Percentiles rank a stretch among this genome's conserved stretches.
These are phyloP conservation scores for Mollisiaceae sp. DNA, from an alignment of 2,329 filamentous ascomycete species.

Conservation along the genomic window DNA sequence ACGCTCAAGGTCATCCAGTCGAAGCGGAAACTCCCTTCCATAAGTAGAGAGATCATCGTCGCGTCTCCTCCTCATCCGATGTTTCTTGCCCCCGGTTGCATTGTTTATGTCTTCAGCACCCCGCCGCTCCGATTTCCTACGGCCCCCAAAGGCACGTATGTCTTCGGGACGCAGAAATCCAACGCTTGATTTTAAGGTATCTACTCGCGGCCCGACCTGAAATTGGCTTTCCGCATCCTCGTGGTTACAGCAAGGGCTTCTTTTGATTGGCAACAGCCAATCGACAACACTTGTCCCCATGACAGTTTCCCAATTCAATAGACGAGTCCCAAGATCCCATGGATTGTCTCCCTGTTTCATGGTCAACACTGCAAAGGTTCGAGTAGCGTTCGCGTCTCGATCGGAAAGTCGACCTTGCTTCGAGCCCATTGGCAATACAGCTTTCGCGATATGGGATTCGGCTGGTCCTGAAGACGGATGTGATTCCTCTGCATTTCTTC, in stretches of 20 bases:
- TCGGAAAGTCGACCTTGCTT: neutral
- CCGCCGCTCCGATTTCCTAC: neutral
- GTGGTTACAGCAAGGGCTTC: conserved; percentile 76
- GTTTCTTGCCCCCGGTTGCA: neutral
- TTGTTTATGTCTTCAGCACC: neutral
- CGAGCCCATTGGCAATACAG: neutral
- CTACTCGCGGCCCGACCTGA: conserved; percentile 66
- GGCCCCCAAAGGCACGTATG: neutral
- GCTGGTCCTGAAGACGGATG: neutral
- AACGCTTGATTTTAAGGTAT: conserved; percentile 52
- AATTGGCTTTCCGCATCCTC: conserved; percentile 70
- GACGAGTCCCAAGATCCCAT: conserved; percentile 73
- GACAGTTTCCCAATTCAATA: conserved; percentile 75
- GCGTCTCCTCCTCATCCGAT: neutral
- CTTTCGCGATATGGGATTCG: neutral
- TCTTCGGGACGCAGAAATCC: conserved; percentile 24
- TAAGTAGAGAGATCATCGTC: neutral
- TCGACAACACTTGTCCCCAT: conserved; percentile 76
- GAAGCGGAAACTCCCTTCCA: neutral
- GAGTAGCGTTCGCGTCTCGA: conserved; percentile 49
- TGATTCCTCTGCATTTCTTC: neutral
- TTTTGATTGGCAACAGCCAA: conserved; percentile 79
- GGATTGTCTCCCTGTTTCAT: conserved; percentile 77
- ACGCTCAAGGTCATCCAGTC: neutral
- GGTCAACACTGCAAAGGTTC: conserved; percentile 80